These are phyloP conservation scores for Nicotiana benthamiana DNA, from an alignment of 257 asterid species.

Conservation along the genomic window DNA sequence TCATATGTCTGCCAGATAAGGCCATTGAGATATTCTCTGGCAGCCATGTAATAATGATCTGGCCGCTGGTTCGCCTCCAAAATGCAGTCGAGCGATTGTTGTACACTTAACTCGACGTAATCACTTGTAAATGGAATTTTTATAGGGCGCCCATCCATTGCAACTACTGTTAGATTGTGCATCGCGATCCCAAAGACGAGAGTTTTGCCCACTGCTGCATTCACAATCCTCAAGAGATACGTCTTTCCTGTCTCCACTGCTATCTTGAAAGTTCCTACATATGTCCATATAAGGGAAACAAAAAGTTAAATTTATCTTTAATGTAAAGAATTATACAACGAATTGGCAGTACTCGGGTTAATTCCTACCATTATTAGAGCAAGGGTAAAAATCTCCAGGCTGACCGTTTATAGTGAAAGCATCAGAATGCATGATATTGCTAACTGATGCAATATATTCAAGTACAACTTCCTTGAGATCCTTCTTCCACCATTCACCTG, in stretches of 20 bases:
- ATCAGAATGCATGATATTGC: background rate
- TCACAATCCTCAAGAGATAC: conserved; percentile 6
- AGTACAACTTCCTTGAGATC: background rate
- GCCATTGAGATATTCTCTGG: background rate
- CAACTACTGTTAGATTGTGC: conserved; percentile 9
- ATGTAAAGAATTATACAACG: no score
- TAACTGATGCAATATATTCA: background rate
- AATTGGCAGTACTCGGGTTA: background rate
- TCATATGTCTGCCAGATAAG: background rate
- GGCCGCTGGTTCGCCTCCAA: background rate
- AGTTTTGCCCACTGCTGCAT: conserved; percentile 11
- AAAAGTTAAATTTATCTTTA: no score
- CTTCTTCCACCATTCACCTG: conserved; percentile 11
- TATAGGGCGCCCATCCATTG: conserved; percentile 2
- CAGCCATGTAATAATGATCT: background rate
- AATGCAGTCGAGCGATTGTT: background rate
- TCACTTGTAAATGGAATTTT: background rate
- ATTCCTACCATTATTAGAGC: background rate
- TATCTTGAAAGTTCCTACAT: background rate
- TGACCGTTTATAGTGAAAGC: conserved; percentile 7
- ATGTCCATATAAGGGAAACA: background rate
- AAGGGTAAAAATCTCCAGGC: conserved; percentile 10
- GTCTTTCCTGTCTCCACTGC: conserved; percentile 6
- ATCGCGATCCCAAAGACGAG: conserved; percentile 14
- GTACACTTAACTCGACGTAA: background rate